Evolutionary conservation across 805 yeast species (phyloP), one percentile per base, ranked within the genome.

Genomic region (Danielozyma ontarioensis): DNA sequence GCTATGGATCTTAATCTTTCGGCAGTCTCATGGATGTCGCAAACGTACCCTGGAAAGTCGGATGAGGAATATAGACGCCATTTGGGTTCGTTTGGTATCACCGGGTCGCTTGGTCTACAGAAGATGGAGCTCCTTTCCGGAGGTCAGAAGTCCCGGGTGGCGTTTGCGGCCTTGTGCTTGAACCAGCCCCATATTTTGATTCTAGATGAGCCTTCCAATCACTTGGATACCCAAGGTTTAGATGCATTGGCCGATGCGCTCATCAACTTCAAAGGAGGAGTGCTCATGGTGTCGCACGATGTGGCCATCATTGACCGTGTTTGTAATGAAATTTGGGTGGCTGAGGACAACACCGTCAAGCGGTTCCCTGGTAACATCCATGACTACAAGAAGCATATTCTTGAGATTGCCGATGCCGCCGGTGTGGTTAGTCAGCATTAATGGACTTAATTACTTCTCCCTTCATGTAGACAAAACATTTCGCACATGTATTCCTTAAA

Each of bases 121-220:
- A 87, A 83, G 59, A 86, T 93, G 82, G 78, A 78, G 49, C 67
- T 83, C 36, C 66, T 93, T 38, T 90, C 97, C 7, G 98, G 97
- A 62, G 98, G 98, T 70, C 98, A 93, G 57, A 93, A 93, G 59
- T 88, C 97, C 17, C 78, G 98, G 64, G 98, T 93, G 33, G 97
- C 97, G 0, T 93, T 93, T 65, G 97, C 98, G 6, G 90, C 96
- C 12, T 70, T 93, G 44, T 87, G 97, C 64, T 70, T 93, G 50
- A 75, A 75, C 40, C 82, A 83, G 42, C 98, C 98, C 13, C 98
- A 93, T 57, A 78, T 93, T 28, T 70, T 93, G 51, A 79, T 93
- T 51, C 68, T 93, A 45, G 98, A 93, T 71, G 98, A 93, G 73
- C 98, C 98, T 62, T 85, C 96, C 5, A 93, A 93, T 65, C 98